Evolutionary conservation across 2,329 filamentous ascomycete species (phyloP).

Genomic region (Neocatenulostroma microsporum): DNA sequence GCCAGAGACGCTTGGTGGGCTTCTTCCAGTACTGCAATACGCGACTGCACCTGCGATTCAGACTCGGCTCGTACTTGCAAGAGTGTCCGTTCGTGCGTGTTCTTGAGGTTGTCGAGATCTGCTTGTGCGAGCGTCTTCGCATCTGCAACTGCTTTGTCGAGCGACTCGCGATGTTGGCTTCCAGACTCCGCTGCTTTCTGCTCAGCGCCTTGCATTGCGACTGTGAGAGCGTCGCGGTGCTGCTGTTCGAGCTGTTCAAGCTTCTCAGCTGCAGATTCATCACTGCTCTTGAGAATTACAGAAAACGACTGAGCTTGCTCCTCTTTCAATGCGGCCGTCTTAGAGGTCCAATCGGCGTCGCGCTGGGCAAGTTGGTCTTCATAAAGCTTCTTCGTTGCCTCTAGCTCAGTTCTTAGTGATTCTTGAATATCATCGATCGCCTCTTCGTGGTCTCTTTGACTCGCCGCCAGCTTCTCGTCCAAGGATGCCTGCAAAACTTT

Average conservation of each 20-base stretch:
- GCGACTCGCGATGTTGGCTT: constrained; percentile 13
- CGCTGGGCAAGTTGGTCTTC: constrained; percentile 13
- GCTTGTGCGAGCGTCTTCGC: constrained; percentile 15
- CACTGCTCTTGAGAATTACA: constrained; percentile 1
- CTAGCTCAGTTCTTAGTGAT: constrained; percentile 10
- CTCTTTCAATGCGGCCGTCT: constrained; percentile 11
- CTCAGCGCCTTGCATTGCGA: constrained; percentile 12
- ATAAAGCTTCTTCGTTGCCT: constrained; percentile 11
- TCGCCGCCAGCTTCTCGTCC: too few relatives aligned
- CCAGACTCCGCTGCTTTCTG: constrained; percentile 10
- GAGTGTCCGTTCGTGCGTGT: constrained; percentile 20
- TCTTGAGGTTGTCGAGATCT: constrained; percentile 18
- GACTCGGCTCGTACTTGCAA: constrained; percentile 15
- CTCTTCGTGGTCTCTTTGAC: too few relatives aligned
- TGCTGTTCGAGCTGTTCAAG: constrained; percentile 11
- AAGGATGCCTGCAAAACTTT: too few relatives aligned
- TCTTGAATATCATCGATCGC: too few relatives aligned
- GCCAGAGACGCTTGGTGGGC: constrained; percentile 16
- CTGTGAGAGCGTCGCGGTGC: constrained; percentile 16
- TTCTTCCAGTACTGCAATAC: constrained; percentile 16
- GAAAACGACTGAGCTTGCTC: constrained; percentile 7
- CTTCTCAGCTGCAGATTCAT: constrained; percentile 3
- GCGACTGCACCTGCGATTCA: constrained; percentile 14
- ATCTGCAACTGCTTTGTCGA: constrained; percentile 16
- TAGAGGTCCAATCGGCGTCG: constrained; percentile 16